These are phyloP conservation scores for Capsella rubella DNA, from an alignment of 441 rosid genomes.

Conservation along the genomic window DNA sequence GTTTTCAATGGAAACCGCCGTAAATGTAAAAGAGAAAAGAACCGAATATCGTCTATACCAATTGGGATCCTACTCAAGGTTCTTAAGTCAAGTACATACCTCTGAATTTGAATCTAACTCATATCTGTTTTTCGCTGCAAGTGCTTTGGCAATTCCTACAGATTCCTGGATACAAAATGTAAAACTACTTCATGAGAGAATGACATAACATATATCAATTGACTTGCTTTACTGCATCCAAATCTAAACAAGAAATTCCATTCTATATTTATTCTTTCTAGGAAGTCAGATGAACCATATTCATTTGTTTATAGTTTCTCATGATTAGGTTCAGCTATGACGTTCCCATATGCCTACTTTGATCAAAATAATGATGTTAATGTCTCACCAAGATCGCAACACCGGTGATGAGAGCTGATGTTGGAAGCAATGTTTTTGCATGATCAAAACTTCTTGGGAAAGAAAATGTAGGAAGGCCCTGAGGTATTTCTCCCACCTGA, in stretches of 20 bases:
- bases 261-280: not conserved
- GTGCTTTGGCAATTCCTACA: slow-evolving; percentile 95
- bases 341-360: slow-evolving; percentile 19
- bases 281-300: slow-evolving; percentile 15
- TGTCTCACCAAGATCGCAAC: slow-evolving; percentile 95
- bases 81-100: slow-evolving; percentile 52
- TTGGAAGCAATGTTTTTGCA: slow-evolving; percentile 79
- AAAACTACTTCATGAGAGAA: slow-evolving; percentile 6
- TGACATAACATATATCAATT: slow-evolving; percentile 10
- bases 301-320: slow-evolving; percentile 3
- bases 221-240: slow-evolving; percentile 11
- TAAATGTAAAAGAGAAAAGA: not conserved
- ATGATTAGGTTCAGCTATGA: slow-evolving; percentile 17
- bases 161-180: slow-evolving; percentile 67
- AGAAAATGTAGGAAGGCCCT: slow-evolving; percentile 92
- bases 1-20: slow-evolving; percentile 21
- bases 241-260: slow-evolving; percentile 13
- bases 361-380: slow-evolving; percentile 1
- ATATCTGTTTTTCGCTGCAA: slow-evolving; percentile 92
- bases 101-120: slow-evolving; percentile 93
- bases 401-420: slow-evolving; percentile 92
- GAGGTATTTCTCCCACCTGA: slow-evolving; percentile 98
- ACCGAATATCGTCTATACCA: slow-evolving; percentile 3
- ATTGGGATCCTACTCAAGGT: not conserved
- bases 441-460: slow-evolving; percentile 72